Evolutionary conservation across 2,329 filamentous ascomycete genomes (phyloP).

Genomic region (Xylariaceae sp.): DNA sequence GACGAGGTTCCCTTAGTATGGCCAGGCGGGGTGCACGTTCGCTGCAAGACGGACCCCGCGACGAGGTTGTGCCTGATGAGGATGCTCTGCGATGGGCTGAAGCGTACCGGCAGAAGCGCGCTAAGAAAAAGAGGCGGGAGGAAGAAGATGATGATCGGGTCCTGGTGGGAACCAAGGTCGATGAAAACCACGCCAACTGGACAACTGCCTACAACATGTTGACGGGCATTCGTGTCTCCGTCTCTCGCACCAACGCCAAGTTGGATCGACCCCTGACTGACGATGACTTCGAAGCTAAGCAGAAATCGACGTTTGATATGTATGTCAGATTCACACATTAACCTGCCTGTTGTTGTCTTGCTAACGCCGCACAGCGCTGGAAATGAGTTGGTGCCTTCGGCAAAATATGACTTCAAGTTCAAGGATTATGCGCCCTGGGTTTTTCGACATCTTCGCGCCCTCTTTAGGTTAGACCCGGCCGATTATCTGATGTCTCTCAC

Average conservation of each 20-base stretch:
- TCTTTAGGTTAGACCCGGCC: conserved; percentile 88
- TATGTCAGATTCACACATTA: conserved; percentile 44
- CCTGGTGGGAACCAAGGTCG: conserved; percentile 93
- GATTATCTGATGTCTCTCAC: conserved; percentile 98
- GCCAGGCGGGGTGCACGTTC: conserved; percentile 78
- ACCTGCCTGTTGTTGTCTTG: conserved; percentile 6
- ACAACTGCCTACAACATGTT: conserved; percentile 99
- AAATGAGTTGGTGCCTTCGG: conserved; percentile 93
- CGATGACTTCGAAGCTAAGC: conserved; percentile 86
- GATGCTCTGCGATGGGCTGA: conserved; percentile 91
- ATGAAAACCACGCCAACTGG: conserved; percentile 95
- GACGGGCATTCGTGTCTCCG: conserved; percentile 94
- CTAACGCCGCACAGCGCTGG: conserved; percentile 63
- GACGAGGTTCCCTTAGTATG: conserved; percentile 79
- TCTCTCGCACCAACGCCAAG: conserved; percentile 95
- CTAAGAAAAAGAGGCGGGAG: conserved; percentile 81
- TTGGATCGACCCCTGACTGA: conserved; percentile 85
- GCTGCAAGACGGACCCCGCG: conserved; percentile 74
- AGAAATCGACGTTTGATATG: conserved; percentile 99
- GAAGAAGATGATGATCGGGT: conserved; percentile 91
- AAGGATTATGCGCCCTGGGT: conserved; percentile 99
- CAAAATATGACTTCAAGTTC: conserved; percentile 99
- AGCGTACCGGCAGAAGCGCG: conserved; percentile 84
- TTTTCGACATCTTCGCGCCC: conserved; percentile 82
- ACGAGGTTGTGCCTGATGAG: conserved; percentile 82